These are phyloP conservation scores for Orbilia brochopaga DNA, from an alignment of 2,329 filamentous ascomycete genomes.

Conservation along the genomic window DNA sequence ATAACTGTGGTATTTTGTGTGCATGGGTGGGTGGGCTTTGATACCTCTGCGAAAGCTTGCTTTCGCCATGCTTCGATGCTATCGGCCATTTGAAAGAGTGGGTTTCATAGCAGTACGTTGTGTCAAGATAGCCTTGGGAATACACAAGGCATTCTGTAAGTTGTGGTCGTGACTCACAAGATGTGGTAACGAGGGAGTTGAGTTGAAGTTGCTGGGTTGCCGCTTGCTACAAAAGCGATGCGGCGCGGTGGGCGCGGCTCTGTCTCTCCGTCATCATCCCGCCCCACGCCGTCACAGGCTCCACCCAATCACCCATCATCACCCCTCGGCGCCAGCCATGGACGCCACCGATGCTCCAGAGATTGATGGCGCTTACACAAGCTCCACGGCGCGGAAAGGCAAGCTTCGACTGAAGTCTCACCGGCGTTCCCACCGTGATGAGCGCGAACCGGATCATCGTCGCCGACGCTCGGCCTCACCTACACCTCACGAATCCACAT, in stretches of 20 bases:
- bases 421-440: constrained; percentile 22
- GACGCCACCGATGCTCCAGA: constrained; percentile 11
- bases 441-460: constrained; percentile 35
- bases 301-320: not conserved
- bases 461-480: constrained; percentile 55
- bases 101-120: not conserved
- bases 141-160: no score
- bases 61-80: constrained; percentile 31
- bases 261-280: not conserved
- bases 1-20: constrained; percentile 1
- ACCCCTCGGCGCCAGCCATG: constrained; percentile 12
- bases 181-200: not conserved
- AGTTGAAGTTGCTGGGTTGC: not conserved
- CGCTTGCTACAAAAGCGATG: not conserved
- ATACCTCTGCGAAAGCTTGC: constrained; percentile 46
- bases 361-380: constrained; percentile 36
- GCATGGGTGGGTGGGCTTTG: not conserved
- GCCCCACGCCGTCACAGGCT: no score
- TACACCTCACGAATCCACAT: constrained; percentile 56
- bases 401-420: constrained; percentile 48
- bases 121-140: no score
- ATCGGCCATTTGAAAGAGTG: constrained; percentile 23
- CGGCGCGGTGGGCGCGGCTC: not conserved
- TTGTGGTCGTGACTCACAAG: not conserved
- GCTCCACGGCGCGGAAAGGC: constrained; percentile 41